Evolutionary conservation across 352 stramenopile genomes (phyloP).

Genomic region (Pythium utonaiense): DNA sequence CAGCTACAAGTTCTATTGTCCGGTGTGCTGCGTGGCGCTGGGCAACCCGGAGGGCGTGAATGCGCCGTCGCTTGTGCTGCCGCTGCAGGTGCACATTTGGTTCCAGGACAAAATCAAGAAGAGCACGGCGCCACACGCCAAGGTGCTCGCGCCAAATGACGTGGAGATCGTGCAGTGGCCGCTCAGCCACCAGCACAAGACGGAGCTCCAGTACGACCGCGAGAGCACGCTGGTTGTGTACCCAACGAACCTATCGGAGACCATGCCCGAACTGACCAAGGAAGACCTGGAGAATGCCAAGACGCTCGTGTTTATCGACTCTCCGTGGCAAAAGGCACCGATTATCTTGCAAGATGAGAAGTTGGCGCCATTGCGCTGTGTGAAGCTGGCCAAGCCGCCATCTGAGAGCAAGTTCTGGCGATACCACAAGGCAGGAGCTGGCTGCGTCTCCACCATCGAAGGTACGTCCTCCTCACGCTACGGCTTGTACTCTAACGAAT

Average conservation of each 20-base stretch:
- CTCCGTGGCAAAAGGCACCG: constrained; percentile 81
- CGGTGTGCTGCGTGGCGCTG: constrained; percentile 60
- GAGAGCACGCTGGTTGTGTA: constrained; percentile 77
- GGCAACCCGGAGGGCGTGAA: constrained; percentile 44
- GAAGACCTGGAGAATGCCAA: constrained; percentile 57
- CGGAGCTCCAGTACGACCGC: constrained; percentile 44
- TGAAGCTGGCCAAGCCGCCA: constrained; percentile 76
- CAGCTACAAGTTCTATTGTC: constrained; percentile 89
- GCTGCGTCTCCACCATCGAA: constrained; percentile 89
- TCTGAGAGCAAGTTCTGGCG: constrained; percentile 86
- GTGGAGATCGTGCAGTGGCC: constrained; percentile 70
- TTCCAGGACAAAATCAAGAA: constrained; percentile 90
- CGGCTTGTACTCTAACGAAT: too few species aligned
- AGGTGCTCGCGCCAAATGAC: constrained; percentile 66
- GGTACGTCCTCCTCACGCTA: constrained; percentile 29
- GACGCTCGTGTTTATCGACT: constrained; percentile 86
- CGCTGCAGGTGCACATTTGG: constrained; percentile 78
- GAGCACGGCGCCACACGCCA: constrained; percentile 84
- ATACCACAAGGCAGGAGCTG: constrained; percentile 80
- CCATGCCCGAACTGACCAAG: constrained; percentile 47
- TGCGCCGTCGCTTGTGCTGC: constrained; percentile 57
- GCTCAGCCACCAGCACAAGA: constrained; percentile 25
- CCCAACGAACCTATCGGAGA: constrained; percentile 65
- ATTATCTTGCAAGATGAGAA: constrained; percentile 61
- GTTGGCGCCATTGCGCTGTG: constrained; percentile 53